phyloP scores from a whole-genome alignment of 2,329 filamentous ascomycete species.

The Scolecobasidium constrictum region DNA sequence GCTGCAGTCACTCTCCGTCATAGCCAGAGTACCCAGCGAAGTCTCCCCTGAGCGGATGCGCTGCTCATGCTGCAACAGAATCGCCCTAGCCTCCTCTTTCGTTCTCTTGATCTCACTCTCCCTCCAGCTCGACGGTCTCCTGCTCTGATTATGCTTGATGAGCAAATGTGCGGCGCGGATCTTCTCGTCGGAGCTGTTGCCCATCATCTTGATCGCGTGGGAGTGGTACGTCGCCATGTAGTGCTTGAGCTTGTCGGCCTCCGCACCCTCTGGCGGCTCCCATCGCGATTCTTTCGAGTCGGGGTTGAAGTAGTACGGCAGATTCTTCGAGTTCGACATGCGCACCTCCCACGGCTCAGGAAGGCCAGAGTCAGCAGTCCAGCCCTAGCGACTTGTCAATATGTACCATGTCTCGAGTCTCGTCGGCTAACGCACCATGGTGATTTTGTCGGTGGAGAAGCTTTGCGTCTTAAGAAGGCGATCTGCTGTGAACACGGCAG shows the following conservation, averaged over 20 bases:
- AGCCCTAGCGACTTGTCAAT: slow-evolving; percentile 3
- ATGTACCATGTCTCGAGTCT: neutral
- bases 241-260: slow-evolving; percentile 82
- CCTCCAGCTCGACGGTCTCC: slow-evolving; percentile 86
- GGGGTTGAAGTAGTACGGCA: slow-evolving; percentile 97
- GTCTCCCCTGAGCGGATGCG: slow-evolving; percentile 62
- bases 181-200: slow-evolving; percentile 55
- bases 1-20: slow-evolving; percentile 87
- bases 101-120: slow-evolving; percentile 78
- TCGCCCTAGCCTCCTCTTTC: slow-evolving; percentile 75
- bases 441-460: no score
- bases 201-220: slow-evolving; percentile 30
- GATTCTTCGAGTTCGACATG: slow-evolving; percentile 95
- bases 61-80: slow-evolving; percentile 64
- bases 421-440: slow-evolving; percentile 4
- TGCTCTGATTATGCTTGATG: slow-evolving; percentile 83
- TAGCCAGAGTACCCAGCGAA: slow-evolving; percentile 71
- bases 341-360: slow-evolving; percentile 89
- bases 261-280: slow-evolving; percentile 82
- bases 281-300: slow-evolving; percentile 80
- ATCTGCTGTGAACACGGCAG: no score
- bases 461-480: no score
- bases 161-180: slow-evolving; percentile 89
- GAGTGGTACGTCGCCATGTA: slow-evolving; percentile 91
- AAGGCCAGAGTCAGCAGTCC: slow-evolving; percentile 64